Base-by-base conservation (phyloP, 768 basidiomycete genomes). In the Ephemerocybe angulata region DNA sequence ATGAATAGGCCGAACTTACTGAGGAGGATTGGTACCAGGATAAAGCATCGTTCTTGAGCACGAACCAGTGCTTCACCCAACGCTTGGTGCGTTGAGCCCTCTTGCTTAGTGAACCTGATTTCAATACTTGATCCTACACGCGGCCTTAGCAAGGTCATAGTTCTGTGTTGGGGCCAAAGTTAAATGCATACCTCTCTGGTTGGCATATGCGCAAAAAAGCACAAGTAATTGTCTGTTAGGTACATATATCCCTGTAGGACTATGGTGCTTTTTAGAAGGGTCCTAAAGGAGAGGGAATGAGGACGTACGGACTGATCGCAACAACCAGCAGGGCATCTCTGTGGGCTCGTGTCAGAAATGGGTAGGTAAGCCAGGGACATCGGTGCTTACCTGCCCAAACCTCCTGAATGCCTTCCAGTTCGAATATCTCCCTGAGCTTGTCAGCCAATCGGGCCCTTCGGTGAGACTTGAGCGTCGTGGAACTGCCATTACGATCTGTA, bases 171-270 rank as follows among this genome's bases (percentile, higher is more conserved):
- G 22, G 12, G 28, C 15, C 30, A 15, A 27, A 37, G 41, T 31
- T 50, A 49, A 46, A 42, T 55, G 54, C 50, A 49, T 75, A 94
- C 94, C 81, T 95, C 93, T 74, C 86, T 79, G 28, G 85, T 79
- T 17, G 93, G 93, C 85, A 96, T 88, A 67, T 93, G 93, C 2
- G 93, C 93, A 69, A 95, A 99, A 76, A 99, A 99, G 73, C 96
- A 98, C 19, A 98, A 70, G 67, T 96, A 90, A 11, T 88, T 85
- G 62, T 90, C 90, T 1, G 96, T 98, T 47, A 98, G 76, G 68
- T 96, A 99, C 83, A 99, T 91, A 67, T 96, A 98, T 2, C 96
- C 96, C 71, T 99, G 96, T 29, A 99, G 78, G 58, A 98, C 93
- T 90, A 68, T 22, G 22, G 35, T 54, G 35, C 54, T 60, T 42